These are phyloP conservation scores for Globisporangium cederbergense DNA, from an alignment of 352 stramenopile genomes.

Conservation along the genomic window DNA sequence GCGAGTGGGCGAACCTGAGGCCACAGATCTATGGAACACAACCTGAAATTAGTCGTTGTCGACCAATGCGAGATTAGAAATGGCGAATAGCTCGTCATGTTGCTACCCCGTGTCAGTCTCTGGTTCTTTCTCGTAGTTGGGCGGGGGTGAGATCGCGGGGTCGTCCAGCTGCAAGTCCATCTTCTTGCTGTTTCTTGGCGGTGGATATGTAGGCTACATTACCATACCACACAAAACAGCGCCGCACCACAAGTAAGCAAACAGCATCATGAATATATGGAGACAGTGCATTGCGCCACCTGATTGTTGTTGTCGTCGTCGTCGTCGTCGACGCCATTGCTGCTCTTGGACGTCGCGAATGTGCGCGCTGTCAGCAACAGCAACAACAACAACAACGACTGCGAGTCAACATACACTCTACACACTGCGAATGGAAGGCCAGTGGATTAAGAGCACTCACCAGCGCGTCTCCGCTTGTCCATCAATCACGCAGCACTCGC, in stretches of 20 bases:
- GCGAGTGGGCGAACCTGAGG: constrained; percentile 18
- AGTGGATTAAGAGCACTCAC: not conserved
- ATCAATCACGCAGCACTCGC: constrained; percentile 7
- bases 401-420: not conserved
- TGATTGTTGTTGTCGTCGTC: constrained; percentile 27
- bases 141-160: constrained; percentile 29
- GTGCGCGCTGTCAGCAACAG: not conserved
- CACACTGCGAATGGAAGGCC: not conserved
- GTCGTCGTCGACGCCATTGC: not conserved
- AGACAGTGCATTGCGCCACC: constrained; percentile 13
- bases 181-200: constrained; percentile 18
- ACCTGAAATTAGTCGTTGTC: not conserved
- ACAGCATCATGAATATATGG: not conserved
- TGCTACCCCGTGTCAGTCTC: constrained; percentile 21
- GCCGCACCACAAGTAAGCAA: not conserved
- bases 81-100: constrained; percentile 1
- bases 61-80: too few species aligned
- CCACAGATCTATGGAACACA: constrained; percentile 2
- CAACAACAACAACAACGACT: not conserved
- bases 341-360: constrained; percentile 11
- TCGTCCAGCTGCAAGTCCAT: constrained; percentile 46
- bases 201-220: constrained; percentile 13
- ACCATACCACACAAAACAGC: not conserved
- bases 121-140: constrained; percentile 32
- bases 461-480: constrained; percentile 16